Conservation (phyloP, 164 flowering plant genomes). For the Warburgia ugandensis region DNA sequence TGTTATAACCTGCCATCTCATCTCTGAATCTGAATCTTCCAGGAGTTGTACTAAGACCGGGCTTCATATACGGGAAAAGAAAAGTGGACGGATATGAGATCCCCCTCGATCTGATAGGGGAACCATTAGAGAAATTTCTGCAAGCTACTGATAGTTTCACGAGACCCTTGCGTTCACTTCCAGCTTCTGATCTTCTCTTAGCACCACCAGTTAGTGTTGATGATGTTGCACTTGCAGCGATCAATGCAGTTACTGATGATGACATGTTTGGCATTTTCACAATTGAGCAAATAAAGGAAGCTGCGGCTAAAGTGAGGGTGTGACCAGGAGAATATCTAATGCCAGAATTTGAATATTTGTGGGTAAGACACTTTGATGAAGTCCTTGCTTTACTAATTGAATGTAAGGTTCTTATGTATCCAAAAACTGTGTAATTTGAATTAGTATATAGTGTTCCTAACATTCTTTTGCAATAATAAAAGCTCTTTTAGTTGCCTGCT, state of each 20-base stretch:
- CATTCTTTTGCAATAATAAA: too few species aligned
- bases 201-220: constrained; percentile 90
- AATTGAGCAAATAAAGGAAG: constrained; percentile 91
- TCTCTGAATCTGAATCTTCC: constrained; percentile 8
- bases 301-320: constrained; percentile 66
- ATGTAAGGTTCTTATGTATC: too few species aligned
- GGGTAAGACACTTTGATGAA: too few species aligned
- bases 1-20: too few species aligned
- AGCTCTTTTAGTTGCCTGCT: too few species aligned
- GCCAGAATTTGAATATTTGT: too few species aligned
- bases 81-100: constrained; percentile 75
- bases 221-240: constrained; percentile 73
- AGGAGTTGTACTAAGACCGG: constrained; percentile 94
- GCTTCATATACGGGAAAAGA: constrained; percentile 89
- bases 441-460: too few species aligned
- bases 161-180: constrained; percentile 67
- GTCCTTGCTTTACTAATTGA: too few species aligned
- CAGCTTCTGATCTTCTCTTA: constrained; percentile 84
- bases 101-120: constrained; percentile 83
- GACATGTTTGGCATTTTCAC: constrained; percentile 88
- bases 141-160: constrained; percentile 55
- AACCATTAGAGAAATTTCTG: constrained; percentile 71
- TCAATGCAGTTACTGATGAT: constrained; percentile 70
- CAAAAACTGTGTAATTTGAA: too few species aligned
- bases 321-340: too few species aligned